Evolutionary conservation across 1,284 basidiomycete species (phyloP).

Genomic region (Ustilago esculenta): DNA sequence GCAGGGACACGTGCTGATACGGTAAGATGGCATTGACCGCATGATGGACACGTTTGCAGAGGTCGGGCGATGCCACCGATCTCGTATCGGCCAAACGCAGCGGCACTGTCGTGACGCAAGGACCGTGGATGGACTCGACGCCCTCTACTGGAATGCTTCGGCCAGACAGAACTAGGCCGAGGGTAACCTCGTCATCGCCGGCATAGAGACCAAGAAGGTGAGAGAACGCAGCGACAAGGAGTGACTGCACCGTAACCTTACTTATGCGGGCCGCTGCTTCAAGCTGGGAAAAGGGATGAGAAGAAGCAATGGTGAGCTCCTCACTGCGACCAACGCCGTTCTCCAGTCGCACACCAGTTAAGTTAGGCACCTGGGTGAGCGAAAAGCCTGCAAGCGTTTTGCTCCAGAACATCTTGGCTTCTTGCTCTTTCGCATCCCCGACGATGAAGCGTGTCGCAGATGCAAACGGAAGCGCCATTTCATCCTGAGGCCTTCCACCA

Average conservation of each 20-base stretch:
- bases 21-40: constrained; percentile 34
- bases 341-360: constrained; percentile 49
- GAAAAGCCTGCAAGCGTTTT: constrained; percentile 39
- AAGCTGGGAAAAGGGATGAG: constrained; percentile 5
- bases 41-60: constrained; percentile 16
- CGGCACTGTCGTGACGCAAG: constrained; percentile 60
- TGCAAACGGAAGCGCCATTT: constrained; percentile 16
- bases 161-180: constrained; percentile 61
- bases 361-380: constrained; percentile 46
- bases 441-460: constrained; percentile 25
- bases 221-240: constrained; percentile 47
- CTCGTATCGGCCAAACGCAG: constrained; percentile 34
- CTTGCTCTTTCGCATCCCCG: constrained; percentile 11
- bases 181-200: constrained; percentile 49
- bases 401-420: constrained; percentile 45
- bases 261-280: constrained; percentile 25
- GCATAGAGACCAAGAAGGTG: constrained; percentile 48
- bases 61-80: background rate
- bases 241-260: constrained; percentile 51
- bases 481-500: background rate
- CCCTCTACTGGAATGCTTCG: constrained; percentile 38
- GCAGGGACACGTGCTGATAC: constrained; percentile 56
- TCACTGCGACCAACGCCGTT: constrained; percentile 7
- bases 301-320: constrained; percentile 23
- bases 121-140: constrained; percentile 55